These are phyloP conservation scores for Stemphylium lycopersici DNA, from an alignment of 2,329 filamentous ascomycete species.

Conservation along the genomic window DNA sequence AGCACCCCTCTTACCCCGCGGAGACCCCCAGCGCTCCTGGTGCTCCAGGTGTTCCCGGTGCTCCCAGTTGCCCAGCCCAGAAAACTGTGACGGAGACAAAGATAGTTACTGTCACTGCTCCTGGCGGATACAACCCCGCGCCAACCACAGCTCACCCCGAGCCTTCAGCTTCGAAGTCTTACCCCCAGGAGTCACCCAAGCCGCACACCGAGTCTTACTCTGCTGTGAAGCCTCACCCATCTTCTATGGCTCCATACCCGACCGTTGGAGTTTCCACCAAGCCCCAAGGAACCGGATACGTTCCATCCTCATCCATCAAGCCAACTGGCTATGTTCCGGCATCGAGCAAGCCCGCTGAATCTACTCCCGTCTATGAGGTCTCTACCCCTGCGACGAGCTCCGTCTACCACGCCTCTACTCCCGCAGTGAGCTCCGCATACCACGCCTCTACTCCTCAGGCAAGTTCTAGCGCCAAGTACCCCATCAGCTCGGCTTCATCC, in stretches of 20 bases:
- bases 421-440: slow-evolving; percentile 4
- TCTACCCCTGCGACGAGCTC: not conserved
- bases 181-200: not conserved
- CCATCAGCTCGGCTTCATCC: not conserved
- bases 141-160: slow-evolving; percentile 17
- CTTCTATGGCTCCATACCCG: slow-evolving; percentile 2
- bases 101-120: slow-evolving; percentile 29
- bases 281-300: slow-evolving; percentile 16
- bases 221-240: not conserved
- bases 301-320: slow-evolving; percentile 27
- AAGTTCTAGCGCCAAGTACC: not conserved
- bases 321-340: slow-evolving; percentile 3
- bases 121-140: slow-evolving; percentile 4
- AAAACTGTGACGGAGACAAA: slow-evolving; percentile 35
- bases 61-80: slow-evolving; percentile 32
- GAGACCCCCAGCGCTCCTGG: slow-evolving; percentile 12
- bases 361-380: not conserved
- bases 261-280: not conserved
- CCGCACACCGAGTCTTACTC: not conserved
- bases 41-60: slow-evolving; percentile 9
- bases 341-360: not conserved
- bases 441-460: slow-evolving; percentile 7
- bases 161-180: slow-evolving; percentile 14
- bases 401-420: slow-evolving; percentile 13
- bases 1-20: not conserved